Conservation (phyloP, 2,329 filamentous ascomycete genomes). For the Eutypa lata region DNA sequence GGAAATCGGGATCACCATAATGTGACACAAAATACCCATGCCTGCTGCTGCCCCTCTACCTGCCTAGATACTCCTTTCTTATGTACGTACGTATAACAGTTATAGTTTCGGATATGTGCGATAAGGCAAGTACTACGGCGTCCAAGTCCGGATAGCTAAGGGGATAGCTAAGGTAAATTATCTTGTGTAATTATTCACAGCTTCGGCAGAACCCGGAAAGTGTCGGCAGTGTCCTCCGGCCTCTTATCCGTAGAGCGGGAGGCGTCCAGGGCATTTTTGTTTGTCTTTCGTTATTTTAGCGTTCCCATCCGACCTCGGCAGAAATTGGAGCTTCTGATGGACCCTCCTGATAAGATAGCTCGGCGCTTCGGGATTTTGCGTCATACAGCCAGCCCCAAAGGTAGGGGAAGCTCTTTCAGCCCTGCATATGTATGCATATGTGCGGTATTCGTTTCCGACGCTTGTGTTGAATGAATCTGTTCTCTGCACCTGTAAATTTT, state of each 20-base stretch:
- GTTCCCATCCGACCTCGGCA: constrained; percentile 18
- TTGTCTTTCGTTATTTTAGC: too few relatives aligned
- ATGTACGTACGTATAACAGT: too few relatives aligned
- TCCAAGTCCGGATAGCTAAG: too few relatives aligned
- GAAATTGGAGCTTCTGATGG: constrained; percentile 1
- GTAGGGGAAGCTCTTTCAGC: background rate
- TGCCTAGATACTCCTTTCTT: constrained; percentile 1
- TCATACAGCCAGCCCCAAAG: background rate
- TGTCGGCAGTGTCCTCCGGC: background rate
- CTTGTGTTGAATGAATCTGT: too few relatives aligned
- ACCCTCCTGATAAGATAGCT: constrained; percentile 1
- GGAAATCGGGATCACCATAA: background rate
- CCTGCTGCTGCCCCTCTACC: constrained; percentile 3
- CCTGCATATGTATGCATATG: background rate
- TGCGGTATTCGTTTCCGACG: too few relatives aligned
- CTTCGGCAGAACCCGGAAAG: background rate
- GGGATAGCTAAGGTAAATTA: too few relatives aligned
- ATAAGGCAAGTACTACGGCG: too few relatives aligned
- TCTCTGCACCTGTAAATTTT: too few relatives aligned
- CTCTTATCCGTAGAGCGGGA: background rate
- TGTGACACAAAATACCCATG: too few relatives aligned
- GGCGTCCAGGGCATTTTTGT: too few relatives aligned
- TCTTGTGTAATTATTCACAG: background rate
- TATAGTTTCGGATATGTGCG: too few relatives aligned
- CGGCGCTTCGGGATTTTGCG: constrained; percentile 14